Evolutionary conservation across 495 filamentous ascomycete species (phyloP).

Genomic region (Arthonia radiata): DNA sequence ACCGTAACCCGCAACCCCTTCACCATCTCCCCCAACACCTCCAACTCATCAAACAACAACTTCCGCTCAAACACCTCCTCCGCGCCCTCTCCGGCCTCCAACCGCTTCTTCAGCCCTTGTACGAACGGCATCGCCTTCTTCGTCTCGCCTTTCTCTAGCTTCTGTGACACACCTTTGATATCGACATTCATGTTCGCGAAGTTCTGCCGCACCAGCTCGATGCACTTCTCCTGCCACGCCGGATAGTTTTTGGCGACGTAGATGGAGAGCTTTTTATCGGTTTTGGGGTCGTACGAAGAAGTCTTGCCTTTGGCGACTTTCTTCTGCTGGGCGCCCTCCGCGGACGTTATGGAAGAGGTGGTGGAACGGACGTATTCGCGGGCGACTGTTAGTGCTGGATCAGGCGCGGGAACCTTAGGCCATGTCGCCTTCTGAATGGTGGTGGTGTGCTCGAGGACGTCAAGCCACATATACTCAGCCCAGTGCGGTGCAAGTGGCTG

Average conservation of each 20-base stretch:
- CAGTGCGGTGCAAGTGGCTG: conserved; percentile 75
- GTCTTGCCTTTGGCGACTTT: conserved; percentile 78
- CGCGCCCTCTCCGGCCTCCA: conserved; percentile 30
- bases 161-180: conserved; percentile 53
- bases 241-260: conserved; percentile 58
- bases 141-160: conserved; percentile 60
- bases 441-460: conserved; percentile 49
- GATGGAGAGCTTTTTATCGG: conserved; percentile 76
- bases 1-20: conserved; percentile 14
- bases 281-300: conserved; percentile 58
- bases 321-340: conserved; percentile 56
- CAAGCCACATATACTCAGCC: conserved; percentile 80
- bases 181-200: conserved; percentile 31
- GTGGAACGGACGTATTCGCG: conserved; percentile 58
- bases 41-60: conserved; percentile 64
- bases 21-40: conserved; percentile 22
- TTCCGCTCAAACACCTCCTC: conserved; percentile 53
- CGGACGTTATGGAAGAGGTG: conserved; percentile 55
- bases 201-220: conserved; percentile 48
- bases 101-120: conserved; percentile 57
- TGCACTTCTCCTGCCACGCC: conserved; percentile 75
- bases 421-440: conserved; percentile 61
- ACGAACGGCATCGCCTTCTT: conserved; percentile 98
- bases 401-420: conserved; percentile 40
- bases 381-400: conserved; percentile 41